phyloP scores from a whole-genome alignment of 805 yeast species.

The Lachancea quebecensis region DNA sequence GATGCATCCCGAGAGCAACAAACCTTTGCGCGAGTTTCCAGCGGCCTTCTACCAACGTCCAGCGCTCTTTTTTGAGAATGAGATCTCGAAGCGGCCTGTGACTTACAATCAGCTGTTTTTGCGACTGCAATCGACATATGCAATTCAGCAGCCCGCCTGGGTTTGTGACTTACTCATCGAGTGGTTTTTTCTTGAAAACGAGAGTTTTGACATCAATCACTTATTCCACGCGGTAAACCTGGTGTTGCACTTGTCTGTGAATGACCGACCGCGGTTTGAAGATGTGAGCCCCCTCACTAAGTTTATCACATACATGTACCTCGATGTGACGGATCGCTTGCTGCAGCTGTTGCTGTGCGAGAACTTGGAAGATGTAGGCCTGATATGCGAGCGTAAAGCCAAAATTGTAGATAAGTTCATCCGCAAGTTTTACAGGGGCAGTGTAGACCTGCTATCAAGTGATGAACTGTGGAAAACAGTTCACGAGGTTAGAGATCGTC shows the following conservation, averaged over 20 bases:
- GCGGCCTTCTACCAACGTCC: conserved; percentile 12
- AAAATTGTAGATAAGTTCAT: conserved; percentile 10
- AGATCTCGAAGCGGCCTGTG: conserved; percentile 4
- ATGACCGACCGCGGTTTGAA: background rate
- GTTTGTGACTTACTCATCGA: conserved; percentile 6
- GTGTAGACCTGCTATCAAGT: conserved; percentile 13
- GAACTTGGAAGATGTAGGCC: conserved; percentile 4
- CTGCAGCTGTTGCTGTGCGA: conserved; percentile 7
- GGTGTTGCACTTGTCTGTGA: conserved; percentile 8
- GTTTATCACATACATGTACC: conserved; percentile 3
- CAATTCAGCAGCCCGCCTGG: conserved; percentile 7
- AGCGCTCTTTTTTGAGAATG: conserved; percentile 13
- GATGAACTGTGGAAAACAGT: conserved; percentile 19
- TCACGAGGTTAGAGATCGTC: conserved; percentile 13
- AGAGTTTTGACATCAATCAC: conserved; percentile 7
- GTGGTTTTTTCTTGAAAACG: conserved; percentile 9
- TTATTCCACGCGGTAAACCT: conserved; percentile 11
- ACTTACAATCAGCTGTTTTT: conserved; percentile 10
- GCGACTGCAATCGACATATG: conserved; percentile 5
- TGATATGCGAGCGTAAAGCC: conserved; percentile 4
- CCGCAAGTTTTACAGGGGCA: conserved; percentile 10
- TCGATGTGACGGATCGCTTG: conserved; percentile 1
- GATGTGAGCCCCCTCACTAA: conserved; percentile 3
- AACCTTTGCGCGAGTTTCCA: conserved; percentile 16
- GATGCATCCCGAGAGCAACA: background rate